phyloP scores from a whole-genome alignment of 2,329 filamentous ascomycete genomes.

The Pseudogymnoascus sp. region DNA sequence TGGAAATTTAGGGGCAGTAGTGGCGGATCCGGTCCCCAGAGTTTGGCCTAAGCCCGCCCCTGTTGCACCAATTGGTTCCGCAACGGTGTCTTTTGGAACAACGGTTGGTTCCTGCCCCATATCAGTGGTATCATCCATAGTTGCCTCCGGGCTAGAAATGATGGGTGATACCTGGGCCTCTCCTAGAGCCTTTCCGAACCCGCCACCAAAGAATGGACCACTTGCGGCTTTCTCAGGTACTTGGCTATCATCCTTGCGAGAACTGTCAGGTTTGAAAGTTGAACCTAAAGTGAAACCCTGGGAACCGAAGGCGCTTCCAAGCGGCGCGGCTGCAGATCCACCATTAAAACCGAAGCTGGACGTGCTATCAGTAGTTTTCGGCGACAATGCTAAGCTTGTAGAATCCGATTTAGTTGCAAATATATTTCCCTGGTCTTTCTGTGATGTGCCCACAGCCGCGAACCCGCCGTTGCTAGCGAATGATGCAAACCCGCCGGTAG shows the following conservation, averaged over 20 bases:
- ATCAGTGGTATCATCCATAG: slow-evolving; percentile 34
- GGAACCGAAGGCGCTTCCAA: slow-evolving; percentile 25
- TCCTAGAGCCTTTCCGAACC: slow-evolving; percentile 51
- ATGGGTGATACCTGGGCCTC: slow-evolving; percentile 33
- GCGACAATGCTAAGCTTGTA: neutral
- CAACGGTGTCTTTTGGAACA: neutral
- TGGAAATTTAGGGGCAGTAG: slow-evolving; percentile 23
- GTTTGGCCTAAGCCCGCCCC: neutral
- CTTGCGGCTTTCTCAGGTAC: slow-evolving; percentile 30
- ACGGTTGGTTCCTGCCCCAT: neutral
- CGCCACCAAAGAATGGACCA: slow-evolving; percentile 51
- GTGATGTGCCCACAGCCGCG: slow-evolving; percentile 28
- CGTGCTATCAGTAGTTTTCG: slow-evolving; percentile 29
- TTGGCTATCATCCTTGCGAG: slow-evolving; percentile 50
- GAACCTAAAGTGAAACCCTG: slow-evolving; percentile 26
- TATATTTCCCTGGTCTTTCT: slow-evolving; percentile 26
- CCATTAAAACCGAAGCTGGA: slow-evolving; percentile 13
- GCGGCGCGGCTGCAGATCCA: neutral
- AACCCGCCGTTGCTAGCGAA: slow-evolving; percentile 51
- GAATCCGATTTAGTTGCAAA: slow-evolving; percentile 20
- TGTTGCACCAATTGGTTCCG: neutral
- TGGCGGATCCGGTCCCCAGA: neutral
- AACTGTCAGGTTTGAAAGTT: slow-evolving; percentile 36
- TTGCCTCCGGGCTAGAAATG: slow-evolving; percentile 34
- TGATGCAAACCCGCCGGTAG: slow-evolving; percentile 42